These are phyloP conservation scores for Ceratobasidium sp. DNA, from an alignment of 1,284 basidiomycete species.

Conservation along the genomic window DNA sequence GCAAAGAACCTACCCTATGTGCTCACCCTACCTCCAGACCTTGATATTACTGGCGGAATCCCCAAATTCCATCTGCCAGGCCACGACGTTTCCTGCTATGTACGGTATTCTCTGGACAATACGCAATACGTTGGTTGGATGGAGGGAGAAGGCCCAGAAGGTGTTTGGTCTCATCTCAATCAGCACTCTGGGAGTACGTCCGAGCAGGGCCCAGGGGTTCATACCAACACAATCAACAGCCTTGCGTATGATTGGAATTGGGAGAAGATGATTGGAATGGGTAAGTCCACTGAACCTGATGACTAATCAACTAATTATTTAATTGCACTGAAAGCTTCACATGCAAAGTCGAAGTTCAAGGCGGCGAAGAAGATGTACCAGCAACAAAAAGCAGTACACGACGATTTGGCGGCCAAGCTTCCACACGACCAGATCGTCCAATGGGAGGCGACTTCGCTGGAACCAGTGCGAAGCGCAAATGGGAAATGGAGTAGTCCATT, in stretches of 20 bases:
- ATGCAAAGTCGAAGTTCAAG: not conserved
- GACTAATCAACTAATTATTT: not conserved
- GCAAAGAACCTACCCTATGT: not conserved
- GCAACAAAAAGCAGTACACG: not conserved
- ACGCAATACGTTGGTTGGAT: not conserved
- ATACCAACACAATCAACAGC: not conserved
- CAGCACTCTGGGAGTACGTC: slow-evolving; percentile 17
- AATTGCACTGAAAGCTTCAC: not conserved
- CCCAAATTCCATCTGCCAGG: slow-evolving; percentile 23
- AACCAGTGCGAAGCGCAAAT: not conserved
- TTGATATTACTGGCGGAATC: slow-evolving; percentile 6
- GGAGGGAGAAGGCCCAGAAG: slow-evolving; percentile 4
- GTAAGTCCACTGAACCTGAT: not conserved
- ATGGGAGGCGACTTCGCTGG: slow-evolving; percentile 1
- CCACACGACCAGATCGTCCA: not conserved
- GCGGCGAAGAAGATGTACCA: not conserved
- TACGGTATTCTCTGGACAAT: not conserved
- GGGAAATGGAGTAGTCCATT: slow-evolving; percentile 24
- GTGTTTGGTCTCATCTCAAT: slow-evolving; percentile 14
- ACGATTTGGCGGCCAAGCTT: not conserved
- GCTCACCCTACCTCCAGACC: not conserved
- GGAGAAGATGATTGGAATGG: not conserved
- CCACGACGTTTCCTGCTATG: not conserved
- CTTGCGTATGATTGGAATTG: slow-evolving; percentile 18
- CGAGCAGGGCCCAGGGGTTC: slow-evolving; percentile 8